Evolutionary conservation across 1,139 yeast genomes (phyloP), one percentile per base, ranked within the genome.

Genomic region (Protomyces macrosporus): DNA sequence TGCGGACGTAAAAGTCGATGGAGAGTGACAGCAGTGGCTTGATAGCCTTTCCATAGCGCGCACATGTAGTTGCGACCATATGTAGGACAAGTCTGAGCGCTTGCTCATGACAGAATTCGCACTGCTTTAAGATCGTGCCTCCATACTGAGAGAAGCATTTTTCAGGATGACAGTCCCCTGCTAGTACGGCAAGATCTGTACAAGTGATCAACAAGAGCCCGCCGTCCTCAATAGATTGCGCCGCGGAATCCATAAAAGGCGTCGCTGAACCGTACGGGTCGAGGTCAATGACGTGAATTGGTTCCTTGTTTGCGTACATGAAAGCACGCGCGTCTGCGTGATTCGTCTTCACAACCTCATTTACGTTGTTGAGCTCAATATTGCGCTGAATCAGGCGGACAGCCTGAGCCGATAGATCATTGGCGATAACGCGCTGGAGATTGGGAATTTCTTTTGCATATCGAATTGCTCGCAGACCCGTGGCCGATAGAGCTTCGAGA

Each of bases 221-320:
- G 58, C 87, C 93, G 69, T 90, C 91, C 61, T 82, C 83, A 12
- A 91, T 82, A 48, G 87, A 79, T 70, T 89, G 96, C 40, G 93
- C 79, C 0, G 98, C 97, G 36, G 93, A 83, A 73, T 93, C 98
- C 50, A 93, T 80, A 72, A 93, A 93, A 4, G 98, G 98, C 0
- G 97, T 84, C 0, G 97, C 98, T 0, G 97, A 87, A 30, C 99
- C 99, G 73, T 93, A 93, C 0, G 99, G 99, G 73, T 93, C 99
- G 65, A 93, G 80, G 75, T 93, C 99, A 65, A 95, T 84, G 9
- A 89, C 88, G 72, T 93, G 96, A 75, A 87, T 88, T 63, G 80
- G 79, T 33, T 71, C 71, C 45, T 52, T 56, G 37, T 76, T 73
- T 0, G 81, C 73, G 63, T 85, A 81, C 97, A 93, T 90, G 72